Percentiles rank a stretch among this genome's conserved stretches.
These are phyloP conservation scores for Inga leiocalycina DNA, from an alignment of 306 rosid genomes.

Conservation along the genomic window DNA sequence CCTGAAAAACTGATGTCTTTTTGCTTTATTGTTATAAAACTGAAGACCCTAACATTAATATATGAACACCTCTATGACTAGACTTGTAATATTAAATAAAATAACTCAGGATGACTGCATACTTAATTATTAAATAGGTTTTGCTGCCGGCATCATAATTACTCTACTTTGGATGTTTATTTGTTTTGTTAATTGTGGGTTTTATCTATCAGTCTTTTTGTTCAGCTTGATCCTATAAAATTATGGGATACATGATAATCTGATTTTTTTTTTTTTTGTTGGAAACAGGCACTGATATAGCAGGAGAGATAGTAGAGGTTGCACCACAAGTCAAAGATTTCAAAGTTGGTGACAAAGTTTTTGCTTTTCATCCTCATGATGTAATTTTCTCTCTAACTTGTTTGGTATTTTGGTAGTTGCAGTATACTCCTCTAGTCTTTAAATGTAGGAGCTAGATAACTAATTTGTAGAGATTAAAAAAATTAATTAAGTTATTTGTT, in stretches of 20 bases:
- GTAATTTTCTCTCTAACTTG: conserved; percentile 38
- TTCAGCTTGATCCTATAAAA: not conserved
- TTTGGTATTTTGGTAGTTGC: not conserved
- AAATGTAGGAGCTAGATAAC: not conserved
- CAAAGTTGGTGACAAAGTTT: conserved; percentile 70
- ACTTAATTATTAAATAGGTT: not conserved
- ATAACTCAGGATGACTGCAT: not conserved
- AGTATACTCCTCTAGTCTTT: not conserved
- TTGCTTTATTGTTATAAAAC: not conserved
- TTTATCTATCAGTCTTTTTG: not conserved
- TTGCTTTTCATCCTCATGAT: conserved; percentile 40
- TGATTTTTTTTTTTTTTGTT: not conserved
- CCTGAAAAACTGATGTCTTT: not conserved
- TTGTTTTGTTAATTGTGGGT: not conserved
- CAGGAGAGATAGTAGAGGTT: conserved; percentile 66
- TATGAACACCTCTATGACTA: not conserved
- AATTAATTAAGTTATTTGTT: not conserved
- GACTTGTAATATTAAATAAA: not conserved
- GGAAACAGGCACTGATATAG: conserved; percentile 56
- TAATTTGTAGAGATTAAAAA: not conserved
- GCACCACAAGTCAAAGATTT: conserved; percentile 59
- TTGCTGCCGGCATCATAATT: not conserved
- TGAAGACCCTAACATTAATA: not conserved
- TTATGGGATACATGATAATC: not conserved
- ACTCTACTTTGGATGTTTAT: not conserved